phyloP scores from a whole-genome alignment of 2,329 filamentous ascomycete species.

The Meredithiella fracta region DNA sequence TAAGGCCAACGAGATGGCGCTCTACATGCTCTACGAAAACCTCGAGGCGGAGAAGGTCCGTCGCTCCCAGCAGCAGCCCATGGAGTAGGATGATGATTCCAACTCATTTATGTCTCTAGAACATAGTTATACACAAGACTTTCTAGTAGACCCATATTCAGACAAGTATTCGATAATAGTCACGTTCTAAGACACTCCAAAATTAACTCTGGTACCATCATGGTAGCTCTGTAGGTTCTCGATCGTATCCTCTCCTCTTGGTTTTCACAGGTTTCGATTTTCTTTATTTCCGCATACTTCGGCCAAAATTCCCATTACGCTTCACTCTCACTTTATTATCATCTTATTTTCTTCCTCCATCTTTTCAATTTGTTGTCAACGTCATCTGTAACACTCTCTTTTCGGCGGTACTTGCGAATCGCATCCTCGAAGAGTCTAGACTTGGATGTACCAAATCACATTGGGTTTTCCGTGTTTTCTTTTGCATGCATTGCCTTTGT shows the following conservation, averaged over 20 bases:
- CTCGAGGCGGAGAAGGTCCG: slow-evolving; percentile 97
- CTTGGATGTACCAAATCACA: neutral
- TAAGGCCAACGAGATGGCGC: slow-evolving; percentile 83
- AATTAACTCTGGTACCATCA: too few species aligned
- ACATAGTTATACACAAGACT: neutral
- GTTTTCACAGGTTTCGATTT: slow-evolving; percentile 1
- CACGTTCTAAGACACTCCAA: too few species aligned
- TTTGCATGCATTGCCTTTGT: too few species aligned
- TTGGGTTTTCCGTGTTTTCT: too few species aligned
- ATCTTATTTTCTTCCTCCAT: neutral
- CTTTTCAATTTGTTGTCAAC: neutral
- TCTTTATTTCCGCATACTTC: neutral
- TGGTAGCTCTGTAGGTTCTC: too few species aligned
- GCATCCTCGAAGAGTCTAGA: neutral
- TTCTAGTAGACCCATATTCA: too few species aligned
- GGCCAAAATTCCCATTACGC: neutral
- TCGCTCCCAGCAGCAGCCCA: slow-evolving; percentile 58
- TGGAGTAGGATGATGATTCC: slow-evolving; percentile 28
- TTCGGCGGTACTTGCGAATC: neutral
- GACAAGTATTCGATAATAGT: too few species aligned
- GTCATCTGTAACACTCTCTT: slow-evolving; percentile 1
- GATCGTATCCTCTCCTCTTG: neutral
- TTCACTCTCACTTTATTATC: neutral
- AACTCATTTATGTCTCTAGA: slow-evolving; percentile 3
- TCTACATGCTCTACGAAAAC: slow-evolving; percentile 96